Conservation (phyloP, 371 early-diverging fungal genomes). For the Mortierella sp. region DNA sequence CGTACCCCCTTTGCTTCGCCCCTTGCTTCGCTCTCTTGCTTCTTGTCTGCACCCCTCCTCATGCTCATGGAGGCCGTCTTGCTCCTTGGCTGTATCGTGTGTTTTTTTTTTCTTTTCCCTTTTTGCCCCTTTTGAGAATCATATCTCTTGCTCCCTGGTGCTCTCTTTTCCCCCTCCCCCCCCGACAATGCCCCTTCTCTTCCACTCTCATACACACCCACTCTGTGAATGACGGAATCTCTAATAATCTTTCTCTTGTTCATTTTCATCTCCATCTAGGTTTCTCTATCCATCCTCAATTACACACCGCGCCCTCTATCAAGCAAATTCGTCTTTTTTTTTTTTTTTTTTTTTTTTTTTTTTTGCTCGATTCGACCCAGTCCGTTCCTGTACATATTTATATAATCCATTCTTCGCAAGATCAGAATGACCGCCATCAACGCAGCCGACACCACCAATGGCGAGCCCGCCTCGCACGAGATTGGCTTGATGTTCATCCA, state of each 20-base stretch:
- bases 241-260: background rate
- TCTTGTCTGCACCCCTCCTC: background rate
- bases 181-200: background rate
- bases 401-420: slow-evolving; percentile 22
- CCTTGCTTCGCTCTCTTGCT: background rate
- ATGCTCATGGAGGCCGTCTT: background rate
- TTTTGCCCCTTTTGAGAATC: slow-evolving; percentile 1
- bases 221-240: background rate
- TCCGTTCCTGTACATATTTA: slow-evolving; percentile 29
- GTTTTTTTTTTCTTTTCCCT: no score
- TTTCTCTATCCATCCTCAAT: no score
- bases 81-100: no score
- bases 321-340: no score
- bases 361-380: background rate
- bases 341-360: background rate
- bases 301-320: no score
- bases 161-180: background rate
- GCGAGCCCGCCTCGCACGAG: slow-evolving; percentile 56
- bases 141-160: background rate
- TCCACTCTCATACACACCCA: background rate
- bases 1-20: background rate
- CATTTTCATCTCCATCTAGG: no score
- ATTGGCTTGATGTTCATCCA: slow-evolving; percentile 96
- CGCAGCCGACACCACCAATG: slow-evolving; percentile 12
- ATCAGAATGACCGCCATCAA: slow-evolving; percentile 17